These are phyloP conservation scores for Calophaca sinica DNA, from an alignment of 306 rosid species.

Conservation along the genomic window DNA sequence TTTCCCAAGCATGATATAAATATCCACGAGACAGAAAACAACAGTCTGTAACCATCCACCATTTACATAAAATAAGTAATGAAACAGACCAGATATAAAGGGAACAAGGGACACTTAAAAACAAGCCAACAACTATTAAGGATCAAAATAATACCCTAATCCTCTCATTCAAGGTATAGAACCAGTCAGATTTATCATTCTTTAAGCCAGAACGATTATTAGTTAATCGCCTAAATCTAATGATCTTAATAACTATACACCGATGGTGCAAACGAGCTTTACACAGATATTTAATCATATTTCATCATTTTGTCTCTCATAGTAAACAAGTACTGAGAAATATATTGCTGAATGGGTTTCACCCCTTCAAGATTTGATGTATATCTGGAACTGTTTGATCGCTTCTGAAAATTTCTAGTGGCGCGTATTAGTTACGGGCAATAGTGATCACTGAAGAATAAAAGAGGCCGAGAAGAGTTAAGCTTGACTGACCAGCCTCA, in stretches of 20 bases:
- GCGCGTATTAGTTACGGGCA: no score
- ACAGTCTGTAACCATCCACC: conserved; percentile 82
- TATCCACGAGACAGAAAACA: conserved; percentile 97
- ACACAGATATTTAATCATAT: background rate
- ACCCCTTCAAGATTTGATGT: no score
- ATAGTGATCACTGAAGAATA: no score
- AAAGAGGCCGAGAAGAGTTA: no score
- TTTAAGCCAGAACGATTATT: background rate
- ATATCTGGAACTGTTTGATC: no score
- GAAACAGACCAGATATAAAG: background rate
- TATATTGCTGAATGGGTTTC: background rate
- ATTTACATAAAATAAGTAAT: conserved; percentile 38
- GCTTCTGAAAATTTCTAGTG: no score
- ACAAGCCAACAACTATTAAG: background rate
- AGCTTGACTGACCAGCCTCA: no score
- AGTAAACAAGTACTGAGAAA: background rate
- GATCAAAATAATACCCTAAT: background rate
- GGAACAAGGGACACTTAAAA: conserved; percentile 6
- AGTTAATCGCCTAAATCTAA: conserved; percentile 14
- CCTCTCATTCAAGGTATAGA: conserved; percentile 33
- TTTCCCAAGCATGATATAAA: conserved; percentile 97
- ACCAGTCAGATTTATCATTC: conserved; percentile 9
- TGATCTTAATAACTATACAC: background rate
- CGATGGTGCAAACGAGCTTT: background rate
- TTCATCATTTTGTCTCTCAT: background rate